phyloP scores from a whole-genome alignment of 2,329 filamentous ascomycete genomes.

The Phyllosticta capitalensis region DNA sequence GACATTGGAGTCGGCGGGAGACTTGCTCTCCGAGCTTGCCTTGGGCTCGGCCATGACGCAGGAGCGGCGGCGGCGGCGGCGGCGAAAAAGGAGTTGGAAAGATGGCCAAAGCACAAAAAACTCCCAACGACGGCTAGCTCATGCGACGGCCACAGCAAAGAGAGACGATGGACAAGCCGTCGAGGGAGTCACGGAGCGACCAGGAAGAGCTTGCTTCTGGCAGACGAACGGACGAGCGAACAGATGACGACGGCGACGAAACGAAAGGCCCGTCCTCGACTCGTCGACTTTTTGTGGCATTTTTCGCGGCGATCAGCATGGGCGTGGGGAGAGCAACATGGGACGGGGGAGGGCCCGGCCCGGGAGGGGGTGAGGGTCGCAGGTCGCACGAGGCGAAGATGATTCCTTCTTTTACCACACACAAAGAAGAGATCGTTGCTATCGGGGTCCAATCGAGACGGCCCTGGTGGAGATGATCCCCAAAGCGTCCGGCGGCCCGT shows the following conservation, averaged over 20 bases:
- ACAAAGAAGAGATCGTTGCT: background rate
- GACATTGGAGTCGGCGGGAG: slow-evolving; percentile 3
- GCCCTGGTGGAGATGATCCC: background rate
- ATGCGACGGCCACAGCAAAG: background rate
- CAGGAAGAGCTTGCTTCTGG: background rate
- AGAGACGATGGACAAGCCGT: background rate
- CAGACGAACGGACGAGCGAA: too few species aligned
- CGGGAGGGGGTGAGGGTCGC: background rate
- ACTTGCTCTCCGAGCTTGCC: background rate
- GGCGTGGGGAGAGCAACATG: background rate
- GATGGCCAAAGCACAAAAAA: background rate
- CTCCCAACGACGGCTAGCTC: background rate
- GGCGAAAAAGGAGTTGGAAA: background rate
- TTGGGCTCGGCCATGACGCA: background rate
- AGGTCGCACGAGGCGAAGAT: too few species aligned
- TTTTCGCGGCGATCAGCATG: background rate
- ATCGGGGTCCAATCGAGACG: background rate
- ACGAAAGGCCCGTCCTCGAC: background rate
- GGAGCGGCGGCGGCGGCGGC: background rate
- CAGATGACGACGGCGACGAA: too few species aligned
- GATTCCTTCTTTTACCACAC: background rate
- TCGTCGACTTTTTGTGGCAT: background rate
- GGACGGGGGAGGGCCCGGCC: background rate
- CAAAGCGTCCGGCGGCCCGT: background rate
- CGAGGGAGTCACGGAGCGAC: background rate